Conservation (phyloP, 495 filamentous ascomycete genomes). For the Tuber microsphaerosporum region DNA sequence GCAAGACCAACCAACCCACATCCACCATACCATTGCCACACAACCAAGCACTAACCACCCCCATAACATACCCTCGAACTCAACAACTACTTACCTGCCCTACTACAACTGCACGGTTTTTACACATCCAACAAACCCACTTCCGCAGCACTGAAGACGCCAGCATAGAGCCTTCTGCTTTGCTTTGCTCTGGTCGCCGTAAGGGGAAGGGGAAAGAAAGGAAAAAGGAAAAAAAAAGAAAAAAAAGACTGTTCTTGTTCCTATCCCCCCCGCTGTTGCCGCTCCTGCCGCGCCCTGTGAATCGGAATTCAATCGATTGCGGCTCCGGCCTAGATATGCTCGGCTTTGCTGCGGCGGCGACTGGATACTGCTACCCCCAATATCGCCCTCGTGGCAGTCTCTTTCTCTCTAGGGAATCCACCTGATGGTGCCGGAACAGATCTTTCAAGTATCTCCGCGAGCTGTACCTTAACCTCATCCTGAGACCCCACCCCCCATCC, state of each 20-base stretch:
- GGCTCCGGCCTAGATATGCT: neutral
- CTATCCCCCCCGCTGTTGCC: conserved; percentile 2
- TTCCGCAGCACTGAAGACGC: neutral
- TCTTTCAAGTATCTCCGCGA: conserved; percentile 33
- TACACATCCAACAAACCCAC: neutral
- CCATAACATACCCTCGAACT: neutral
- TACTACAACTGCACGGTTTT: neutral
- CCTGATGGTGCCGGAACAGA: conserved; percentile 24
- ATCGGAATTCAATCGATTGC: neutral
- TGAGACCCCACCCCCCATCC: conserved; percentile 12
- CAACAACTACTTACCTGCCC: neutral
- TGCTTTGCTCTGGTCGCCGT: neutral
- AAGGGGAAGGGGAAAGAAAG: neutral
- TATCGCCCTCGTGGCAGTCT: conserved; percentile 1
- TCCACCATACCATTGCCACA: neutral
- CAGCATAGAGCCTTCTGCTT: neutral
- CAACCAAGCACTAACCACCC: neutral
- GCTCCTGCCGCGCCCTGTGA: neutral
- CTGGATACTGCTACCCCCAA: neutral
- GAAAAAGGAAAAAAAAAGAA: neutral
- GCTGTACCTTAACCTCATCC: conserved; percentile 23
- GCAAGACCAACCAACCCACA: neutral
- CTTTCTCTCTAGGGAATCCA: neutral
- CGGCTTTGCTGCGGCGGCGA: neutral
- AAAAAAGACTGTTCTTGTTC: neutral